Evolutionary conservation across 805 yeast genomes (phyloP).

Genomic region (Schwanniomyces yamadae): DNA sequence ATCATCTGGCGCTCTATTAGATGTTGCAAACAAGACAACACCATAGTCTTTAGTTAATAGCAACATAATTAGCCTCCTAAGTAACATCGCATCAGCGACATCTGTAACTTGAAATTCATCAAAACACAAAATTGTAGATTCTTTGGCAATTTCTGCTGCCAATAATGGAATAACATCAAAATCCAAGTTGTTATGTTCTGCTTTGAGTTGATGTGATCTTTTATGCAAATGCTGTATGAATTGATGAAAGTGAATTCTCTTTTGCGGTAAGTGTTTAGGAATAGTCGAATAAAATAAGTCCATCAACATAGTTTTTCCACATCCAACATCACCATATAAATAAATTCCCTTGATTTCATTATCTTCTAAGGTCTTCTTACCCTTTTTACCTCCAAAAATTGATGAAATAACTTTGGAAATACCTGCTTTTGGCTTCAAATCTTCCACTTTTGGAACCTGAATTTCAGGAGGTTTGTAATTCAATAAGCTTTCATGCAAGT

Average conservation of each 20-base stretch:
- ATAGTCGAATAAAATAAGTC: constrained; percentile 86
- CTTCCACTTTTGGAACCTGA: constrained; percentile 49
- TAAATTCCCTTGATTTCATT: constrained; percentile 74
- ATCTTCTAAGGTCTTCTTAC: constrained; percentile 18
- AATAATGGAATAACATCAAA: constrained; percentile 80
- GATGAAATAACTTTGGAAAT: constrained; percentile 21
- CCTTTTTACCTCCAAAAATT: constrained; percentile 2
- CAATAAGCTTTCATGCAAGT: constrained; percentile 53
- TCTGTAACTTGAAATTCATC: constrained; percentile 98
- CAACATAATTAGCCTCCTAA: constrained; percentile 68
- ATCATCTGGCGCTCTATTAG: constrained; percentile 93
- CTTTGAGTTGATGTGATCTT: constrained; percentile 72
- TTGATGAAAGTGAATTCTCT: constrained; percentile 90
- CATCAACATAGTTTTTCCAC: constrained; percentile 98
- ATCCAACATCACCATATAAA: constrained; percentile 95
- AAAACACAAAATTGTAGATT: constrained; percentile 80
- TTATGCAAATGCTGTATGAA: constrained; percentile 95
- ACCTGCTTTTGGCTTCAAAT: constrained; percentile 51
- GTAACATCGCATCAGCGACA: constrained; percentile 97
- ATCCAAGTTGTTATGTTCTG: constrained; percentile 53
- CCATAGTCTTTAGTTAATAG: constrained; percentile 77
- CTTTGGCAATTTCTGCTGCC: constrained; percentile 79
- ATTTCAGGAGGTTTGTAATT: constrained; percentile 64
- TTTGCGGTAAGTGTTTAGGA: constrained; percentile 73
- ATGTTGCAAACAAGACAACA: constrained; percentile 85